Base-by-base conservation (phyloP, 2,329 filamentous ascomycete species). In the Nothophoma quercina region DNA sequence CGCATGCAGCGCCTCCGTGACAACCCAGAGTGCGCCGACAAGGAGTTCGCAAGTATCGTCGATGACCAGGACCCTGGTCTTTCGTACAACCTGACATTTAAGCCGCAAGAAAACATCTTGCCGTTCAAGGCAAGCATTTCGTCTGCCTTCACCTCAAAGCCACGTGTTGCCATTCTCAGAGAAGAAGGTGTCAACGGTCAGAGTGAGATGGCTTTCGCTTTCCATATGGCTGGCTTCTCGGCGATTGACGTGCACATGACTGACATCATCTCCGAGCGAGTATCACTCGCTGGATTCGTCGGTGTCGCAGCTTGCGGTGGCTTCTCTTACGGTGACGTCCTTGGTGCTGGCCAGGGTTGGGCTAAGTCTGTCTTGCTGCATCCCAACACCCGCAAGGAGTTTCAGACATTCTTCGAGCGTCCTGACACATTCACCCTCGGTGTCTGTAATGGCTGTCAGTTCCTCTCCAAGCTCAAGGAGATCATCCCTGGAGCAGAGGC, bases 391-490 rank as follows among this genome's bases (percentile, higher is more conserved):
- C 86, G 92, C 33, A 81, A 83, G 51, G 89, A 93, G 63, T 97
- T 98, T 77, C 80, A 88, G 66, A 76, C 79, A 40, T 98, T 97
- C 83, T 98, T 98, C 78, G 83, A 87, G 61, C 86, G 95, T 23
- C 84, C 87, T 4, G 91, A 97, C 71, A 98, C 95, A 0, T 98
- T 99, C 75, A 83, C 91, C 0, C 83, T 99, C 1, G 95, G 95
- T 64, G 91, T 98, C 26, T 98, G 95, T 83, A 99, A 99, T 73
- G 95, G 95, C 42, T 98, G 95, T 72, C 95, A 99, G 76, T 96
- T 98, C 85, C 80, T 98, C 32, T 89, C 89, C 5, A 86, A 91
- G 42, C 79, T 96, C 32, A 91, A 91, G 69, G 86, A 88, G 54
- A 80, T 96, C 45, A 96, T 97, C 58, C 93, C 92, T 1, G 93